Evolutionary conservation across 2,329 filamentous ascomycete genomes (phyloP), one percentile per base, ranked within the genome.

Genomic region (Pseudopithomyces chartarum): DNA sequence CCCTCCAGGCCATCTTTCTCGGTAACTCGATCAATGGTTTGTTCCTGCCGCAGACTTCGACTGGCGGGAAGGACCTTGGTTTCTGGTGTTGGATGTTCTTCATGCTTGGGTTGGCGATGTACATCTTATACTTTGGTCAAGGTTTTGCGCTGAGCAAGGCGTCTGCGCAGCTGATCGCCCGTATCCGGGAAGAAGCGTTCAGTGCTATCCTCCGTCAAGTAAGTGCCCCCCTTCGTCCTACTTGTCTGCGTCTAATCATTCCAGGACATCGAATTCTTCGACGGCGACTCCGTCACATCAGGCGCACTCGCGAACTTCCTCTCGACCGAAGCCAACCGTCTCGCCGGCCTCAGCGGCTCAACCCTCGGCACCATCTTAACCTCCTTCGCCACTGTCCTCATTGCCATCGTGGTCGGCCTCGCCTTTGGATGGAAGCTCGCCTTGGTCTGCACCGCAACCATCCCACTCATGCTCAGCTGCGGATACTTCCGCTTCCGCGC

Each of bases 251-350:
- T n/a, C n/a, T n/a, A n/a, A n/a, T n/a, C n/a, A n/a, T n/a, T n/a
- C n/a, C n/a, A n/a, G n/a, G 95, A 98, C 58, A 94, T 98, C 54
- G 82, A 88, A 34, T 98, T 94, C 76, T 99, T 97, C 66, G 95
- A 98, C 73, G 84, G 82, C 40, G 92, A 97, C 58, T 90, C 95
- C 72, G 96, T 98, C 71, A 93, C 90, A 8, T 89, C 92, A 2
- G 95, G 95, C 63, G 90, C 92, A 1, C 81, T 99, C 66, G 97
- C 93, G 0, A 82, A 84, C 4, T 81, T 85, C 11, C 75, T 87
- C 0, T 80, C 82, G 0, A 78, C 82, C n/a, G 90, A 97, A 76
- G 93, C 94, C 0, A 97, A 93, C 0, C 89, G 96, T 69, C 84
- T 98, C 32, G 91, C 93, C 26, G 93, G 95, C 22, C 86, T 99